Evolutionary conservation across 176 grass and related monocot species (phyloP).

Genomic region (Melocanna baccifera): DNA sequence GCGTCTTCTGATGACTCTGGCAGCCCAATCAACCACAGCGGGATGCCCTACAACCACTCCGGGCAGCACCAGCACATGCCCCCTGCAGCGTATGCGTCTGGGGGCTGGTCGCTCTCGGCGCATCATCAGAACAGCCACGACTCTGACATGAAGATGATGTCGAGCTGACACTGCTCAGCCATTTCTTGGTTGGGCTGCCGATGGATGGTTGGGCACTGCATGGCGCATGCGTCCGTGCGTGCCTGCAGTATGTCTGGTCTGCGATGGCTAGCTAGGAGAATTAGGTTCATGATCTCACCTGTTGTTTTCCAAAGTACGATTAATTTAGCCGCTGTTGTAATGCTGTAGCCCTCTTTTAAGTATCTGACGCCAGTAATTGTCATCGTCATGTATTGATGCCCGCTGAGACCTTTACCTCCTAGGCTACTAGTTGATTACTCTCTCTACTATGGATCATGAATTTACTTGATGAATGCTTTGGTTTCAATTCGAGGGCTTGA

Average conservation of each 20-base stretch:
- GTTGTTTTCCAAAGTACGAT: slow-evolving; percentile 39
- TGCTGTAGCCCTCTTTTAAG: slow-evolving; percentile 18
- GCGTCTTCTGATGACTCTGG: slow-evolving; percentile 67
- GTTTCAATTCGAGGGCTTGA: slow-evolving; percentile 36
- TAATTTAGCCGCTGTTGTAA: slow-evolving; percentile 45
- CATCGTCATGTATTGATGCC: neutral
- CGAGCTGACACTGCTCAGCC: slow-evolving; percentile 48
- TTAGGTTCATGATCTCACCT: slow-evolving; percentile 41
- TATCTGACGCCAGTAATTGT: slow-evolving; percentile 25
- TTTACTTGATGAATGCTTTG: slow-evolving; percentile 34
- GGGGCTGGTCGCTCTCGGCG: slow-evolving; percentile 64
- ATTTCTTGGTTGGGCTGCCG: slow-evolving; percentile 28
- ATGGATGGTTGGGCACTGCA: slow-evolving; percentile 11
- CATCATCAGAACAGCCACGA: slow-evolving; percentile 79
- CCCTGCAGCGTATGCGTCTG: slow-evolving; percentile 42
- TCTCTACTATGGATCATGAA: slow-evolving; percentile 25
- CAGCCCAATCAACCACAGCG: slow-evolving; percentile 62
- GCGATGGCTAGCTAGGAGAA: slow-evolving; percentile 44
- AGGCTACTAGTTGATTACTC: slow-evolving; percentile 36
- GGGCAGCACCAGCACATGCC: slow-evolving; percentile 65
- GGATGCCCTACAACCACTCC: slow-evolving; percentile 54
- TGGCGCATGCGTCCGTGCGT: neutral
- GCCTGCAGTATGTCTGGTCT: neutral
- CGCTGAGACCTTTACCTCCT: slow-evolving; percentile 28
- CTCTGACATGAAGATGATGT: slow-evolving; percentile 87